Conservation (phyloP, 2,329 filamentous ascomycete species). For the Hypoxylon sp. region DNA sequence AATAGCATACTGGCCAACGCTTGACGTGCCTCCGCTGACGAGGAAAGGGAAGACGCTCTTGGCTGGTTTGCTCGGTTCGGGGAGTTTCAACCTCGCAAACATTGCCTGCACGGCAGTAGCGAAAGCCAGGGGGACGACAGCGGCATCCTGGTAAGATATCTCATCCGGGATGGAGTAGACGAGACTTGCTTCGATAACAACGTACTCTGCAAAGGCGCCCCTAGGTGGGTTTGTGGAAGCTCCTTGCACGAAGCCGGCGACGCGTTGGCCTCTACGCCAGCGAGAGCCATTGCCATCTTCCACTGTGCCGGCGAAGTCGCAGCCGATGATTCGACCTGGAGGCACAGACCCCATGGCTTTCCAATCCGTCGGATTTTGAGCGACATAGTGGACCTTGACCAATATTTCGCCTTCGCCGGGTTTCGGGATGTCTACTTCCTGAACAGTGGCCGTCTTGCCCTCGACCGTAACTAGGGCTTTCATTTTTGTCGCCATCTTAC, state of each 20-base stretch:
- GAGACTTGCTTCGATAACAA: slow-evolving; percentile 48
- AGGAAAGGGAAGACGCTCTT: slow-evolving; percentile 54
- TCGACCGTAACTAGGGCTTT: slow-evolving; percentile 59
- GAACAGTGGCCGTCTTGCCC: slow-evolving; percentile 51
- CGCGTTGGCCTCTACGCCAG: slow-evolving; percentile 53
- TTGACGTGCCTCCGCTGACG: slow-evolving; percentile 49
- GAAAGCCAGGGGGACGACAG: slow-evolving; percentile 56
- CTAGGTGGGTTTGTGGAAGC: slow-evolving; percentile 45
- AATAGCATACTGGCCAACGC: slow-evolving; percentile 51
- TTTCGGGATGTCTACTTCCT: slow-evolving; percentile 51
- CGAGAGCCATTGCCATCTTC: slow-evolving; percentile 51
- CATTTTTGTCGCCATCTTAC: slow-evolving; percentile 42
- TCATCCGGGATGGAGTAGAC: slow-evolving; percentile 52
- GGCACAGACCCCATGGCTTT: slow-evolving; percentile 45
- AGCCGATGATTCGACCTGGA: slow-evolving; percentile 53
- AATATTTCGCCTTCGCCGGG: slow-evolving; percentile 55
- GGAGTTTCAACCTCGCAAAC: slow-evolving; percentile 52
- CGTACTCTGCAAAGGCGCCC: slow-evolving; percentile 54
- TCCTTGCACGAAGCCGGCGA: slow-evolving; percentile 55
- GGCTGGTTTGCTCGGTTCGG: slow-evolving; percentile 53
- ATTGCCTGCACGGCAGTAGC: slow-evolving; percentile 61
- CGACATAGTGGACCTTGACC: slow-evolving; percentile 53
- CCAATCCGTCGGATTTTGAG: slow-evolving; percentile 58
- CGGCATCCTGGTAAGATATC: slow-evolving; percentile 50
- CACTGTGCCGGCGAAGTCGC: slow-evolving; percentile 56